Percentiles rank a stretch among this genome's conserved stretches.
Conservation (phyloP, 805 yeast species). For the Candida oleophila region DNA sequence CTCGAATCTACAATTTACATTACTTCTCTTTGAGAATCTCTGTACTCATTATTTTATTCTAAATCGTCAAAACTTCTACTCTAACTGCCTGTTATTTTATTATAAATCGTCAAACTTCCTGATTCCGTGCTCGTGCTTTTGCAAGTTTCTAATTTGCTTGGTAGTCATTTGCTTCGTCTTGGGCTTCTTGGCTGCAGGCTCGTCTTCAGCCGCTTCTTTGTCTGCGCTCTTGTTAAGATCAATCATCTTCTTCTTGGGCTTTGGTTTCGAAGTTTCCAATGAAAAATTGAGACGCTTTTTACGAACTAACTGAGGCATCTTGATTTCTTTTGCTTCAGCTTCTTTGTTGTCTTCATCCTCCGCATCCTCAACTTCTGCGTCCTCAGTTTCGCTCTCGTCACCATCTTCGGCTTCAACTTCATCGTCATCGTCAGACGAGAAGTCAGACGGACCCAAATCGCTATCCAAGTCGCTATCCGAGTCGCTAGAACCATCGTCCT, state of each 20-base stretch:
- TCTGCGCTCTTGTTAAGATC: conserved; percentile 17
- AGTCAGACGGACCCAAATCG: conserved; percentile 3
- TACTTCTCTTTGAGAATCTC: too few species aligned
- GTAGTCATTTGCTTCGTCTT: conserved; percentile 32
- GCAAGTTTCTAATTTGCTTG: conserved; percentile 48
- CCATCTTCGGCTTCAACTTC: conserved; percentile 10
- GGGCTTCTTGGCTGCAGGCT: conserved; percentile 21
- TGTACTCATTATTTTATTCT: too few species aligned
- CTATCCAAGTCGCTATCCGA: conserved; percentile 8
- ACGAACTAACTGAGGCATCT: conserved; percentile 11
- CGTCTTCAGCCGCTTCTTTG: conserved; percentile 8
- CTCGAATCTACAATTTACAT: too few species aligned
- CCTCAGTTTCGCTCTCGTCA: conserved; percentile 1
- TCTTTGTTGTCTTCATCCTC: conserved; percentile 13
- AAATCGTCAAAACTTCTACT: too few species aligned
- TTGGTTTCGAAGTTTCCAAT: conserved; percentile 7
- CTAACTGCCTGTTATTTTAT: too few species aligned
- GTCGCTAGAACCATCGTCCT: conserved; percentile 3
- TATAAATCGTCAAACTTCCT: conserved; percentile 61
- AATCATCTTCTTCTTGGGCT: conserved; percentile 17
- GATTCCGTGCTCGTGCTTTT: conserved; percentile 62
- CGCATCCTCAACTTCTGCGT: conserved; percentile 10
- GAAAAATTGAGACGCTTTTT: conserved; percentile 12
- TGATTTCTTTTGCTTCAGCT: conserved; percentile 10
- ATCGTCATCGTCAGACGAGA: conserved; percentile 3